Evolutionary conservation across 257 asterid genomes (phyloP).

Genomic region (Cordia subcordata): DNA sequence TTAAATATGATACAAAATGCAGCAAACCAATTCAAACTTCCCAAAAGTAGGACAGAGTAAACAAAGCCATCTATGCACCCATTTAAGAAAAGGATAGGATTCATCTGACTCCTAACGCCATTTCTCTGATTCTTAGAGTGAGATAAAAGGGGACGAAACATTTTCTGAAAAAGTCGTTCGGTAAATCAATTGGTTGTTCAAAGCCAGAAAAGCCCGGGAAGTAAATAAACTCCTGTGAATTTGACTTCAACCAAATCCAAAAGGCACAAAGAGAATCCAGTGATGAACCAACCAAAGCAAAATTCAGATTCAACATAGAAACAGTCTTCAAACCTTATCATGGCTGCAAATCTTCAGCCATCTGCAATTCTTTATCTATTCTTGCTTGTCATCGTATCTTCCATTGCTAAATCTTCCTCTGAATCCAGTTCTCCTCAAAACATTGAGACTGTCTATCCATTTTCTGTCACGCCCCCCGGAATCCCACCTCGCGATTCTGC

Average conservation of each 20-base stretch:
- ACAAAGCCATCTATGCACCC: background rate
- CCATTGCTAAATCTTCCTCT: conserved; percentile 28
- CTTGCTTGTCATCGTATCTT: conserved; percentile 28
- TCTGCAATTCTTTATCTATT: conserved; percentile 16
- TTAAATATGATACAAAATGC: background rate
- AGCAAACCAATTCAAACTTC: conserved; percentile 10
- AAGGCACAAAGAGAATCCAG: conserved; percentile 12
- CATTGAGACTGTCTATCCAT: conserved; percentile 59
- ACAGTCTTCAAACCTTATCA: conserved; percentile 21
- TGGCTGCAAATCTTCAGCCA: conserved; percentile 32
- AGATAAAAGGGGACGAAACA: too few species aligned
- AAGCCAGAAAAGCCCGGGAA: background rate
- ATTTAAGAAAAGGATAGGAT: too few species aligned
- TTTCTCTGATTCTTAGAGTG: too few species aligned
- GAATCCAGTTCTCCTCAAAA: conserved; percentile 51
- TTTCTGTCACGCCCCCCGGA: conserved; percentile 22
- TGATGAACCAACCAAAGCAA: conserved; percentile 38
- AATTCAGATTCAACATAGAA: conserved; percentile 15
- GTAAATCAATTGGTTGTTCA: too few species aligned
- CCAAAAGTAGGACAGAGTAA: background rate
- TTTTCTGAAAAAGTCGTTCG: too few species aligned
- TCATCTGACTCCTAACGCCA: too few species aligned
- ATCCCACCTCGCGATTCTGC: conserved; percentile 1
- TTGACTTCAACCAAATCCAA: conserved; percentile 37
- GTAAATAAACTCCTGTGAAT: conserved; percentile 55